Percentiles rank a stretch among this genome's conserved stretches.
Evolutionary conservation across 2,329 filamentous ascomycete species (phyloP).

Genomic region (Clonostachys solani): DNA sequence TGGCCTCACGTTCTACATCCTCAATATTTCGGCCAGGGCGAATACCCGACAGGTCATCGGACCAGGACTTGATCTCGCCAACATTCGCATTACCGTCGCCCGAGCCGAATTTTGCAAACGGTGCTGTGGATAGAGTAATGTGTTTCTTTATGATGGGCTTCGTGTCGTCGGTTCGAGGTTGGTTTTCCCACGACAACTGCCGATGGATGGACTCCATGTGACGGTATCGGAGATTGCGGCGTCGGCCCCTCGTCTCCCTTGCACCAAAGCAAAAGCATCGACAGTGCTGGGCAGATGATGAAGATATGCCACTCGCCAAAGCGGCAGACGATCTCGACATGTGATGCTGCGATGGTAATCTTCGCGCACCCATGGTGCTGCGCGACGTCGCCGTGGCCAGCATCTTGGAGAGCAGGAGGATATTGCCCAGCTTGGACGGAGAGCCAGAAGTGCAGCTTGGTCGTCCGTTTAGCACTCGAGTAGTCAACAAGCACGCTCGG

Average conservation of each 20-base stretch:
- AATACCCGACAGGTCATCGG: constrained; percentile 27
- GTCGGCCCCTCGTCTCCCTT: constrained; percentile 37
- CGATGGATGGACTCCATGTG: constrained; percentile 39
- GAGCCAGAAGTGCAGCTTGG: too few species aligned
- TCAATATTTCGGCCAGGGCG: constrained; percentile 35
- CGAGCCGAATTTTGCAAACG: constrained; percentile 26
- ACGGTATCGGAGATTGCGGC: constrained; percentile 36
- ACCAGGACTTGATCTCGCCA: constrained; percentile 26
- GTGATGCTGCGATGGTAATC: constrained; percentile 11
- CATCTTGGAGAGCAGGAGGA: not conserved
- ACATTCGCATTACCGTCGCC: constrained; percentile 17
- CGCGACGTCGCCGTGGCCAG: constrained; percentile 12
- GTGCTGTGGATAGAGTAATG: constrained; percentile 22
- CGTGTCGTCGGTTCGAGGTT: constrained; percentile 22
- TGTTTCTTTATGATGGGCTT: constrained; percentile 32
- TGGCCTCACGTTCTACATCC: constrained; percentile 36
- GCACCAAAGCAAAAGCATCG: constrained; percentile 42
- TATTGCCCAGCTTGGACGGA: too few species aligned
- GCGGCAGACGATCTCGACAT: constrained; percentile 2
- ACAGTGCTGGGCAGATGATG: not conserved
- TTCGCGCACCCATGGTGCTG: constrained; percentile 14
- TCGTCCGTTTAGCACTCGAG: too few species aligned
- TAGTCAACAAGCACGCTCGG: too few species aligned
- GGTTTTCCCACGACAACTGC: constrained; percentile 40
- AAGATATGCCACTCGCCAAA: not conserved